A percentile compares a stretch with the other conserved stretches of the same genome.
Evolutionary conservation across 805 yeast genomes (phyloP).

Genomic region (Wickerhamiella musiphila): DNA sequence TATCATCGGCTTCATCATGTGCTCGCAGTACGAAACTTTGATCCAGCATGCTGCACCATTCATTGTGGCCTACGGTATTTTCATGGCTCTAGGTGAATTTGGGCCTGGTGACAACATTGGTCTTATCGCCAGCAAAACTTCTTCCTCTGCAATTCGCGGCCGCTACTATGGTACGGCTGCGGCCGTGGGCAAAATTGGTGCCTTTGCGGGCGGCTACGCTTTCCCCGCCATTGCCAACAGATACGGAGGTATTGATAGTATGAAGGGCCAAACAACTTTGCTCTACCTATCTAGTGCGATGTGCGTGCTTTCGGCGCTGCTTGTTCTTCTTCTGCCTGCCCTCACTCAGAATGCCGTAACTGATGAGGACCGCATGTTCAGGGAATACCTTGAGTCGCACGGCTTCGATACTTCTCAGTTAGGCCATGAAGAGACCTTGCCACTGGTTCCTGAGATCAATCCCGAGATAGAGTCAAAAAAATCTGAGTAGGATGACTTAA

Average conservation of each 20-base stretch:
- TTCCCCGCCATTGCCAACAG: slow-evolving; percentile 64
- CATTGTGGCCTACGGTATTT: slow-evolving; percentile 76
- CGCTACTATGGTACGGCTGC: slow-evolving; percentile 84
- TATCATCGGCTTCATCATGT: slow-evolving; percentile 67
- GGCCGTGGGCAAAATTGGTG: slow-evolving; percentile 83
- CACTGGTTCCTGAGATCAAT: no score
- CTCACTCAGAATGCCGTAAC: slow-evolving; percentile 72
- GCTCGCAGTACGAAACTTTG: slow-evolving; percentile 44
- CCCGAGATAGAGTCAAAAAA: no score
- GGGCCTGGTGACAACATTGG: slow-evolving; percentile 93
- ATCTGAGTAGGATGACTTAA: no score
- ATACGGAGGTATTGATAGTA: slow-evolving; percentile 32
- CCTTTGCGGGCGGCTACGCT: slow-evolving; percentile 75
- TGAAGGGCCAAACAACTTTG: slow-evolving; percentile 52
- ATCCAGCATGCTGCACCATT: slow-evolving; percentile 54
- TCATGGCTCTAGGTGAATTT: slow-evolving; percentile 75
- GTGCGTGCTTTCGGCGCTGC: slow-evolving; percentile 51
- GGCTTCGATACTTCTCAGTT: background rate
- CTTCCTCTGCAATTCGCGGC: slow-evolving; percentile 78
- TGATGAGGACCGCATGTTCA: slow-evolving; percentile 49
- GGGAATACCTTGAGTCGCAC: background rate
- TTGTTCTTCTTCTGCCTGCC: slow-evolving; percentile 60
- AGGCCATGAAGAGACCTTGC: no score
- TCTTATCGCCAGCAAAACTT: slow-evolving; percentile 67
- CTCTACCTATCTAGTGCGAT: slow-evolving; percentile 69